phyloP scores from a whole-genome alignment of 2,329 filamentous ascomycete species.

The Neofusicoccum laricinum region DNA sequence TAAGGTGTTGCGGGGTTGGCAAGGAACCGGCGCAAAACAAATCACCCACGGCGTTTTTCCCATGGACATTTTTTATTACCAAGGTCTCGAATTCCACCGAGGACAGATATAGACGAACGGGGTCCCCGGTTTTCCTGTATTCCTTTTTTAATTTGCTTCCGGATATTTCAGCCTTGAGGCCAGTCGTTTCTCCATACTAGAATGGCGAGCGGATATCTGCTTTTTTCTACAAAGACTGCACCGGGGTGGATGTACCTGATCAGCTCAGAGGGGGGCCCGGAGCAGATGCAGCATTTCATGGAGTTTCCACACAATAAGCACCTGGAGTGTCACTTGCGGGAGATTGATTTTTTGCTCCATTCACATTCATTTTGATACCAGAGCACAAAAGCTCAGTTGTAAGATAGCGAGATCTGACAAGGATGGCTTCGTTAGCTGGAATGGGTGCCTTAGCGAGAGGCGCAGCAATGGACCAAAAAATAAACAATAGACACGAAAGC shows the following conservation, averaged over 20 bases:
- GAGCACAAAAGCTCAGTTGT: slow-evolving; percentile 11
- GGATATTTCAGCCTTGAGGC: neutral
- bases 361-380: slow-evolving; percentile 15
- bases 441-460: slow-evolving; percentile 1
- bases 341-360: slow-evolving; percentile 8
- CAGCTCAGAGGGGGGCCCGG: neutral
- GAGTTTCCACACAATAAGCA: slow-evolving; percentile 6
- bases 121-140: neutral
- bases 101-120: slow-evolving; percentile 8
- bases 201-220: slow-evolving; percentile 10
- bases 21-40: slow-evolving; percentile 3
- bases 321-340: slow-evolving; percentile 8
- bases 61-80: neutral
- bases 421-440: neutral
- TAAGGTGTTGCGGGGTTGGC: slow-evolving; percentile 17
- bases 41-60: slow-evolving; percentile 2
- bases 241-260: slow-evolving; percentile 3
- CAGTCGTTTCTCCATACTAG: slow-evolving; percentile 1
- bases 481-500: neutral
- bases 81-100: neutral
- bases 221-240: slow-evolving; percentile 3
- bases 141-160: slow-evolving; percentile 4
- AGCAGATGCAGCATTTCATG: slow-evolving; percentile 13
- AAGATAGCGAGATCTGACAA: slow-evolving; percentile 6
- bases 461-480: slow-evolving; percentile 2